Conservation (phyloP, 805 yeast genomes). For the Maudiozyma turicensis region DNA sequence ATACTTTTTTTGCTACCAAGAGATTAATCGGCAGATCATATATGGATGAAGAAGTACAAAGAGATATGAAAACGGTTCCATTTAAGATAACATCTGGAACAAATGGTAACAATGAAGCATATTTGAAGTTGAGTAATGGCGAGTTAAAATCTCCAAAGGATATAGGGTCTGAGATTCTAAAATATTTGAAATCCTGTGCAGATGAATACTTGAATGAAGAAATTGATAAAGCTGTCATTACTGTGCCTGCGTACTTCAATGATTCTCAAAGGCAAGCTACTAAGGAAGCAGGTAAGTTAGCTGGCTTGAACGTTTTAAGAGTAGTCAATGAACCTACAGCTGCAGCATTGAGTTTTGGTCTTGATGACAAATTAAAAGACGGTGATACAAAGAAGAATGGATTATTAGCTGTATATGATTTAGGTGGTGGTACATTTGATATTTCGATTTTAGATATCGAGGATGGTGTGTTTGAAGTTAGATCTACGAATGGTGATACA, state of each 20-base stretch:
- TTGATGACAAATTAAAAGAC: constrained; percentile 36
- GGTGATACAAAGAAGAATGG: constrained; percentile 27
- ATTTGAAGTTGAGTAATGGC: constrained; percentile 36
- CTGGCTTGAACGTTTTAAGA: constrained; percentile 67
- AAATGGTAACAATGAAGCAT: constrained; percentile 68
- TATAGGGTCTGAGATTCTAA: constrained; percentile 54
- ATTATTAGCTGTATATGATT: constrained; percentile 48
- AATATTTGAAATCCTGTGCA: constrained; percentile 59
- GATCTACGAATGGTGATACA: constrained; percentile 77
- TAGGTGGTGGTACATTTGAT: constrained; percentile 84
- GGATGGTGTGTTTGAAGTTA: constrained; percentile 71
- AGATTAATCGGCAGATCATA: constrained; percentile 68
- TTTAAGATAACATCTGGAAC: constrained; percentile 40
- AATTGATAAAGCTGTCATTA: constrained; percentile 65
- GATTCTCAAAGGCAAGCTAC: constrained; percentile 79
- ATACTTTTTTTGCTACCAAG: constrained; percentile 76
- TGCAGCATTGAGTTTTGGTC: constrained; percentile 75
- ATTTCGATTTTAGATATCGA: constrained; percentile 70
- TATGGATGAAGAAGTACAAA: constrained; percentile 59
- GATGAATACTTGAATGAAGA: constrained; percentile 43
- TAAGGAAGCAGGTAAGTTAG: constrained; percentile 64
- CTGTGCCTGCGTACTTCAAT: constrained; percentile 80
- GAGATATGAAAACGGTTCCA: constrained; percentile 54
- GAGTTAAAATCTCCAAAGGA: constrained; percentile 57
- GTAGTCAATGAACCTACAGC: constrained; percentile 82